Evolutionary conservation across 805 yeast species (phyloP), one percentile per base, ranked within the genome.

Genomic region (Saccharomycopsis javanensis): DNA sequence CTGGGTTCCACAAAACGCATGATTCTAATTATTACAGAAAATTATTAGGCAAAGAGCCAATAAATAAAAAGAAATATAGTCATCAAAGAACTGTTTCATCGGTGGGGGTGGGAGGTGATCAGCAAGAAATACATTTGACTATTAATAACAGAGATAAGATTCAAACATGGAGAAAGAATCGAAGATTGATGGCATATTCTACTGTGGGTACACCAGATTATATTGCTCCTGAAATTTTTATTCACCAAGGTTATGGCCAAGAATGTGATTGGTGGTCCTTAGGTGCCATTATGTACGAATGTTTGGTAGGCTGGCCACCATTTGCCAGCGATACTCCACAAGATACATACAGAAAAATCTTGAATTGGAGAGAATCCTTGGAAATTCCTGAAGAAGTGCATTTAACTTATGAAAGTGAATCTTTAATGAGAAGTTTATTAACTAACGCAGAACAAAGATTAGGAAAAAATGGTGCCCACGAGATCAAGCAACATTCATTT

Each of bases 181-280:
- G 97, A 64, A 78, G 97, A 62, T 70, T 90, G 56, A 89, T 91
- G 96, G 97, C 97, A 1, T 90, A 90, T 67, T 88, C 96, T 6
- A 91, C 97, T 0, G 97, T 90, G 31, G 97, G 97, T 51, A 90
- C 97, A 0, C 97, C 97, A 0, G 97, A 90, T 69, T 90, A 90
- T 68, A 90, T 90, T 70, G 97, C 97, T 0, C 97, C 97, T 0
- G 97, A 90, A 68, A 91, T 90, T 60, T 90, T 90, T 65, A 76
- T 88, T 52, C 89, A 89, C 65, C 94, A 90, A 72, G 97, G 97
- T 4, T 90, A 90, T 70, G 96, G 97, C 11, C 96, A 89, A 72
- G 96, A 90, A 68, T 90, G 97, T 72, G 97, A 90, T 70, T 90
- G 97, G 97, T 90, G 97, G 97, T 86, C 96, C 7, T 72, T 90